Conservation (phyloP, 2,329 filamentous ascomycete species). For the Monilinia fructigena region DNA sequence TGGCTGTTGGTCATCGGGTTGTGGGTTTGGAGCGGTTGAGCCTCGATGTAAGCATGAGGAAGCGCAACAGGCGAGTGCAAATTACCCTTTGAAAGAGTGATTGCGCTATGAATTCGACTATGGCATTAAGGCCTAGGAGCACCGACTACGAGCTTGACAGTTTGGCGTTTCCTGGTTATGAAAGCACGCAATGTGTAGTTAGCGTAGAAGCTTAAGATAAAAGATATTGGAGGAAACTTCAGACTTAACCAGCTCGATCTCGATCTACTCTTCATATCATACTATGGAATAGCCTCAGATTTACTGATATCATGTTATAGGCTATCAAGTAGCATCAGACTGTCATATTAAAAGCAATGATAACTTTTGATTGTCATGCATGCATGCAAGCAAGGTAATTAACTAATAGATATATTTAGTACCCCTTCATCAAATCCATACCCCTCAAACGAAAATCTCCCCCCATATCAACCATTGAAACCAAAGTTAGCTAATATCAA, state of each 20-base stretch:
- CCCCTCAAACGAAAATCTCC: neutral
- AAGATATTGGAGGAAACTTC: neutral
- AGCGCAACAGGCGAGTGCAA: no score
- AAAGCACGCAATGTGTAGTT: neutral
- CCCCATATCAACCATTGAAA: neutral
- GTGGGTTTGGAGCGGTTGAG: no score
- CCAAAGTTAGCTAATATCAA: neutral
- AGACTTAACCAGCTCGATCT: neutral
- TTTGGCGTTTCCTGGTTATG: neutral
- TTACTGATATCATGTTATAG: neutral
- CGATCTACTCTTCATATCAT: neutral
- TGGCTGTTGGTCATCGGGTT: no score
- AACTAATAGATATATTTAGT: neutral
- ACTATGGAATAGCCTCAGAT: neutral
- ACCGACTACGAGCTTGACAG: neutral
- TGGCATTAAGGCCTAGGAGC: no score
- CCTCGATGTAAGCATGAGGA: no score
- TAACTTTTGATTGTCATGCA: constrained; percentile 14
- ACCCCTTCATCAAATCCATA: neutral
- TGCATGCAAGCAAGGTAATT: neutral
- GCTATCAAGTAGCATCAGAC: neutral
- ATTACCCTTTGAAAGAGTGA: no score
- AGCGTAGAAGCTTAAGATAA: neutral
- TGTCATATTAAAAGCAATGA: neutral
- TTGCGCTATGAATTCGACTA: no score